phyloP scores from a whole-genome alignment of 2,329 filamentous ascomycete genomes.

The Botrytis cinerea region DNA sequence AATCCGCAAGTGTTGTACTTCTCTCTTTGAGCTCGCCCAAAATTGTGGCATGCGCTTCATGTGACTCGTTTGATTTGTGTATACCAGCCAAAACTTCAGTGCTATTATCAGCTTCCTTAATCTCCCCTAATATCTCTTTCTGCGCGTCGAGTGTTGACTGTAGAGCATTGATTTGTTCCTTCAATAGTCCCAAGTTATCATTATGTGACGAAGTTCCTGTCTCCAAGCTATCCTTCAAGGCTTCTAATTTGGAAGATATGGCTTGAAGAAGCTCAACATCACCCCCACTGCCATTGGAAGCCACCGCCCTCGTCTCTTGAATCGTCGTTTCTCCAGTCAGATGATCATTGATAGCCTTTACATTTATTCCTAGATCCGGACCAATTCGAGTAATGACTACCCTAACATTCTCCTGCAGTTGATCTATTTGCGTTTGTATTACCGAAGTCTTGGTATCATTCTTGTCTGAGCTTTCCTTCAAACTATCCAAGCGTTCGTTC shows the following conservation, averaged over 20 bases:
- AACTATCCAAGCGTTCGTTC: constrained; percentile 30
- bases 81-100: constrained; percentile 37
- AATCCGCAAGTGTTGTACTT: background rate
- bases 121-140: constrained; percentile 29
- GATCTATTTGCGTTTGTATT: constrained; percentile 40
- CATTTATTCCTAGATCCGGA: constrained; percentile 34
- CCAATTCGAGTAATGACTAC: constrained; percentile 35
- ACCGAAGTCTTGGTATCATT: constrained; percentile 34
- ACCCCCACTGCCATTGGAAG: background rate
- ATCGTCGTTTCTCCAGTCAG: background rate
- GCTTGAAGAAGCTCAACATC: constrained; percentile 32
- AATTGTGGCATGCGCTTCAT: constrained; percentile 32
- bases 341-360: constrained; percentile 33
- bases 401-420: constrained; percentile 38
- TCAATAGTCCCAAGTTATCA: constrained; percentile 29
- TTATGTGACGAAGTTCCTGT: constrained; percentile 26
- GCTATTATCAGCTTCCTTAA: constrained; percentile 28
- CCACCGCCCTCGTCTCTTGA: constrained; percentile 10
- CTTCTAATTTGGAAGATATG: constrained; percentile 32
- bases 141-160: constrained; percentile 33
- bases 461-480: constrained; percentile 33
- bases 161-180: constrained; percentile 32
- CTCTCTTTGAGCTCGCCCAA: constrained; percentile 29
- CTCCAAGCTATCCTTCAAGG: constrained; percentile 32
- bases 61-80: constrained; percentile 36